Evolutionary conservation across 2,329 filamentous ascomycete species (phyloP).

Genomic region (Fusarium fujikuroi): DNA sequence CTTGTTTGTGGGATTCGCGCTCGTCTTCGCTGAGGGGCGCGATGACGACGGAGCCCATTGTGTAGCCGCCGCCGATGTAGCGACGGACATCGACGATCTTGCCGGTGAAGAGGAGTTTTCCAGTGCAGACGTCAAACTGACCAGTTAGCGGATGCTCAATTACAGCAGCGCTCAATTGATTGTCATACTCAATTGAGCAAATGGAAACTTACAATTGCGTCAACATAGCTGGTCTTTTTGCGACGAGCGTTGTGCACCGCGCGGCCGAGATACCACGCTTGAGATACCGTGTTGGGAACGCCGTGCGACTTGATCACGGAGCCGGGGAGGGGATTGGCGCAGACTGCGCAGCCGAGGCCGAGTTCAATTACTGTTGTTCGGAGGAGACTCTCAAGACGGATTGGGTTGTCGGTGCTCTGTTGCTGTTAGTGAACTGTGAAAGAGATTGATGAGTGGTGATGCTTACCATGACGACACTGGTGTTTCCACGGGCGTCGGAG

Average conservation of each 20-base stretch:
- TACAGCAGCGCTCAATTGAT: not conserved
- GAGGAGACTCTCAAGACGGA: conserved; percentile 50
- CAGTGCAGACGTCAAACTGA: conserved; percentile 47
- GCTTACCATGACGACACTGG: conserved; percentile 46
- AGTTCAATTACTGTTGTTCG: conserved; percentile 52
- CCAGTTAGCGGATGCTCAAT: not conserved
- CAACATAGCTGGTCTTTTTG: conserved; percentile 39
- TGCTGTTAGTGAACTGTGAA: not conserved
- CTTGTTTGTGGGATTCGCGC: conserved; percentile 36
- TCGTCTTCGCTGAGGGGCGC: conserved; percentile 49
- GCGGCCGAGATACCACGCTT: conserved; percentile 66
- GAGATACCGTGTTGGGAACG: conserved; percentile 58
- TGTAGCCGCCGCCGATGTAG: conserved; percentile 53
- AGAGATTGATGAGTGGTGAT: fast-evolving
- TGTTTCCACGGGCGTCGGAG: conserved; percentile 52
- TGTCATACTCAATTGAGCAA: fast-evolving
- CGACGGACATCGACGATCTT: conserved; percentile 55
- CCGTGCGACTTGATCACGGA: conserved; percentile 48
- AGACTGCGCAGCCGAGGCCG: conserved; percentile 52
- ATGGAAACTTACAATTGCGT: conserved; percentile 34
- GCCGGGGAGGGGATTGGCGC: conserved; percentile 48
- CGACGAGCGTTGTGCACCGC: conserved; percentile 49
- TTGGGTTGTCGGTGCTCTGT: conserved; percentile 49
- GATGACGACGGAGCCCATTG: conserved; percentile 53
- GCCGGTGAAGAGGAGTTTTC: conserved; percentile 51